Evolutionary conservation across 2,329 filamentous ascomycete genomes (phyloP).

Genomic region (Neopestalotiopsis sp.): DNA sequence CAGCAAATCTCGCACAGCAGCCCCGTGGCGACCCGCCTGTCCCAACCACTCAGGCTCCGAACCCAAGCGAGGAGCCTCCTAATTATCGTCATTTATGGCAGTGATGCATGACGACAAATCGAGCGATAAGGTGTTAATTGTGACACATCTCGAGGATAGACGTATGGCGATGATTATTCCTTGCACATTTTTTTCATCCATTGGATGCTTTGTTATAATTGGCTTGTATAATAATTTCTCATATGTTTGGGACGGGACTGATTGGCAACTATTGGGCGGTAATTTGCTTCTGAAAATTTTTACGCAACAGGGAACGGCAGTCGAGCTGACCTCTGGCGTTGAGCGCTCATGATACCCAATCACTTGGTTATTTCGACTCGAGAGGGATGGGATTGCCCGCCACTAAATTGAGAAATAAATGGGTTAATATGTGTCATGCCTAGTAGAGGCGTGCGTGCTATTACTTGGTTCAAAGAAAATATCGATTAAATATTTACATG

Average conservation of each 20-base stretch:
- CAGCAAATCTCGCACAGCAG: conserved; percentile 10
- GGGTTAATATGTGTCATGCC: no score
- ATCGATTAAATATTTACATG: no score
- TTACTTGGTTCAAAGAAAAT: no score
- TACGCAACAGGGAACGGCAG: neutral
- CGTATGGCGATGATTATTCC: neutral
- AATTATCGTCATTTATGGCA: conserved; percentile 6
- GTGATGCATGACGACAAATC: neutral
- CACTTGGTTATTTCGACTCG: neutral
- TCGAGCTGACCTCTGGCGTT: neutral
- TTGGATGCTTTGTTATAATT: neutral
- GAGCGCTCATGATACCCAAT: conserved; percentile 4
- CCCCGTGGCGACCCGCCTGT: neutral
- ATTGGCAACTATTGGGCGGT: neutral
- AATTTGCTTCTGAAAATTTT: conserved; percentile 3
- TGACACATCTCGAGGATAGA: neutral
- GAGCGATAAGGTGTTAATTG: no score
- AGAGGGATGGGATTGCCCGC: neutral
- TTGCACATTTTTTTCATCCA: neutral
- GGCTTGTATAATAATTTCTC: neutral
- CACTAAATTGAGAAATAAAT: neutral
- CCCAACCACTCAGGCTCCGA: conserved; percentile 1
- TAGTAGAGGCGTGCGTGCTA: no score
- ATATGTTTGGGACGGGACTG: neutral
- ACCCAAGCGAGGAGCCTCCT: neutral